These are phyloP conservation scores for Lachnellula occidentalis DNA, from an alignment of 2,329 filamentous ascomycete species.

Conservation along the genomic window DNA sequence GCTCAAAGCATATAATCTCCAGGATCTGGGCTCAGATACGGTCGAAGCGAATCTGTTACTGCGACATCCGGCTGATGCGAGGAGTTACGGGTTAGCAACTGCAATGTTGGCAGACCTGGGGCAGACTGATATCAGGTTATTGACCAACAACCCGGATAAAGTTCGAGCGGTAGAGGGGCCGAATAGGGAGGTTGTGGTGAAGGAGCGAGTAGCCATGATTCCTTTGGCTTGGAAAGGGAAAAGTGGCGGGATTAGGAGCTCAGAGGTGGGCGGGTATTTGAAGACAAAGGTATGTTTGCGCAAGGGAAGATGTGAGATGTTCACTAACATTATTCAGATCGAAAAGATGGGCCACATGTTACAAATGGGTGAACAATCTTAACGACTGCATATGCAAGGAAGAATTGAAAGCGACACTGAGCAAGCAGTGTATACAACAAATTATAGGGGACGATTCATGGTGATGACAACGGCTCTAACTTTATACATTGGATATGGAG, in stretches of 20 bases:
- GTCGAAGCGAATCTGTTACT: conserved; percentile 92
- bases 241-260: conserved; percentile 74
- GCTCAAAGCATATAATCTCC: conserved; percentile 95
- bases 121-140: conserved; percentile 67
- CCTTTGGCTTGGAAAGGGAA: conserved; percentile 82
- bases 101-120: conserved; percentile 88
- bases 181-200: conserved; percentile 79
- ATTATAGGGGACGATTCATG: no score
- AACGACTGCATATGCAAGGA: background rate
- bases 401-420: background rate
- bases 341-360: conserved; percentile 85
- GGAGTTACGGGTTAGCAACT: conserved; percentile 93
- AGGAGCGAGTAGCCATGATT: conserved; percentile 90
- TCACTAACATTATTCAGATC: conserved; percentile 47
- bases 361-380: conserved; percentile 39
- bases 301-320: no score
- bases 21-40: conserved; percentile 94
- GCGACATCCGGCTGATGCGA: conserved; percentile 86
- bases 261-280: conserved; percentile 89
- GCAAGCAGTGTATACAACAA: background rate
- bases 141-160: conserved; percentile 98
- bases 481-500: background rate
- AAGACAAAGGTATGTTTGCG: conserved; percentile 73
- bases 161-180: conserved; percentile 91
- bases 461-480: no score